Conservation (phyloP, 2,329 filamentous ascomycete species). For the Monosporascus sp. region DNA sequence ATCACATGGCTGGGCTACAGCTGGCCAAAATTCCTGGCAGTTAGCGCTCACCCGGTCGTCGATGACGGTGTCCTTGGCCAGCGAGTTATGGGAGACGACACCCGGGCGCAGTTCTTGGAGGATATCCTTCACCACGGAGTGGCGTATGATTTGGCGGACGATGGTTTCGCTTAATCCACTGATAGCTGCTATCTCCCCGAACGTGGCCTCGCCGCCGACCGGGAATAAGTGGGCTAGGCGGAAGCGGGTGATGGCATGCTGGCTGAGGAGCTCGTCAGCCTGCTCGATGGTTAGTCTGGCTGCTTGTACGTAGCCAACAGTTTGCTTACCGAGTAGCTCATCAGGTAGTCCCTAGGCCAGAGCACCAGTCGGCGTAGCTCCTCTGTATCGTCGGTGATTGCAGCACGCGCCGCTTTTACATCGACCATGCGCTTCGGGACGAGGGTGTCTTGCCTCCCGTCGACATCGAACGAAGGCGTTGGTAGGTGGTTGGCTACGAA, state of each 20-base stretch:
- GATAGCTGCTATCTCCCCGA: constrained; percentile 13
- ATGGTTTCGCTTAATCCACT: constrained; percentile 9
- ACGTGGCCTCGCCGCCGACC: constrained; percentile 11
- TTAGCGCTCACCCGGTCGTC: constrained; percentile 14
- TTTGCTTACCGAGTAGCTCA: constrained; percentile 10
- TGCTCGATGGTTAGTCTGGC: background rate
- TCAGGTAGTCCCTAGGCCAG: constrained; percentile 17
- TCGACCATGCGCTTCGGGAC: constrained; percentile 10
- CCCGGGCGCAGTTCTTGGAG: constrained; percentile 10
- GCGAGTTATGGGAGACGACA: constrained; percentile 11
- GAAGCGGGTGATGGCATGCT: constrained; percentile 19
- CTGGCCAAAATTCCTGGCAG: constrained; percentile 15
- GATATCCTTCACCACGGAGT: constrained; percentile 10
- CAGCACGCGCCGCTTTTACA: constrained; percentile 9
- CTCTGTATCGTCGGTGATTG: constrained; percentile 15
- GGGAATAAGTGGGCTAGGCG: constrained; percentile 16
- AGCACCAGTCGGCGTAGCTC: constrained; percentile 15
- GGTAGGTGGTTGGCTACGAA: constrained; percentile 8
- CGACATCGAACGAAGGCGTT: constrained; percentile 13
- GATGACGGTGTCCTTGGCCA: constrained; percentile 12
- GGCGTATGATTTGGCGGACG: constrained; percentile 13
- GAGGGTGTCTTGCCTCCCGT: constrained; percentile 7
- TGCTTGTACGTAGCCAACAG: background rate
- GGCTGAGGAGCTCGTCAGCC: constrained; percentile 18
- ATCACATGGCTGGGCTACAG: constrained; percentile 12